Percentiles rank a stretch among this genome's conserved stretches.
Conservation (phyloP, 1,139 yeast species). For the Maudiozyma humilis region DNA sequence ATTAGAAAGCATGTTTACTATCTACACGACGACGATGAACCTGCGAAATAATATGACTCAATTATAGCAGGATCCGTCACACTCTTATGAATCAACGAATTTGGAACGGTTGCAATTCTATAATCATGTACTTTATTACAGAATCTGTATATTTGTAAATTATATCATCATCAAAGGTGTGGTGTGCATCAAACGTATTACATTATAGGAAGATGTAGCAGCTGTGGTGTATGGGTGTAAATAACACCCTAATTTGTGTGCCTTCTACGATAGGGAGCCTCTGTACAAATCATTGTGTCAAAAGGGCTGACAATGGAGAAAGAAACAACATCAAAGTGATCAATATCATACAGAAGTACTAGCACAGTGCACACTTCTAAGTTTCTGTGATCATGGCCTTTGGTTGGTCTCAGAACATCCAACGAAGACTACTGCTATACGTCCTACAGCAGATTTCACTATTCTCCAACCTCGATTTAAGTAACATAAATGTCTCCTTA, state of each 20-base stretch:
- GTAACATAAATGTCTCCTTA: slow-evolving; percentile 71
- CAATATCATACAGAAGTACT: too few relatives aligned
- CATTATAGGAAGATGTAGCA: too few relatives aligned
- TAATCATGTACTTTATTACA: neutral
- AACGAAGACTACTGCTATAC: slow-evolving; percentile 69
- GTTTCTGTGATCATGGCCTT: slow-evolving; percentile 54
- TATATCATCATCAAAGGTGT: neutral
- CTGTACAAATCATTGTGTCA: too few relatives aligned
- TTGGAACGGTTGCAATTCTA: neutral
- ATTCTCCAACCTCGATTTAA: slow-evolving; percentile 72
- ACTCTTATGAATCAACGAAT: neutral
- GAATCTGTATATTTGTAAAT: neutral
- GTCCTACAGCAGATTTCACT: slow-evolving; percentile 75
- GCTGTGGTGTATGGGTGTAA: neutral
- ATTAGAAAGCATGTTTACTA: slow-evolving; percentile 51
- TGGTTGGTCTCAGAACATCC: slow-evolving; percentile 80
- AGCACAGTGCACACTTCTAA: too few relatives aligned
- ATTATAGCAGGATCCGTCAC: neutral
- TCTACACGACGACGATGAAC: slow-evolving; percentile 10
- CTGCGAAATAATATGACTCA: neutral
- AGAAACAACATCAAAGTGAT: too few relatives aligned
- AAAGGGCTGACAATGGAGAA: too few relatives aligned
- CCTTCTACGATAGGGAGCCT: neutral
- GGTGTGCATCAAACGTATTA: too few relatives aligned
- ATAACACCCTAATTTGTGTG: neutral